Percentiles rank a stretch among this genome's conserved stretches.
Evolutionary conservation across 208 protist species (phyloP).

Genomic region (Polymyxa betae): DNA sequence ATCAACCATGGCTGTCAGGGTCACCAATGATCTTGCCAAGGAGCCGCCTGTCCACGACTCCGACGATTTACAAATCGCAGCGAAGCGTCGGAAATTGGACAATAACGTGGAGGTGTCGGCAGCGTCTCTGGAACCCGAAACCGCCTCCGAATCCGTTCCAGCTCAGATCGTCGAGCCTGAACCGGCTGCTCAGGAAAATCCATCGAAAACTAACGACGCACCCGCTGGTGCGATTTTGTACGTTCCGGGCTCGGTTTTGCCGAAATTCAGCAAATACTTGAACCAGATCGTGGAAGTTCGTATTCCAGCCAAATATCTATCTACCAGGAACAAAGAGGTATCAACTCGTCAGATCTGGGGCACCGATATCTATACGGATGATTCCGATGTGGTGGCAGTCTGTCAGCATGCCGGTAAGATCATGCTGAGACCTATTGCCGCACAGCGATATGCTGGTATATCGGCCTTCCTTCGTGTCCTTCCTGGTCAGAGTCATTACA

Average conservation of each 20-base stretch:
- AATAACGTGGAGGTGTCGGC: no score
- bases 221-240: neutral
- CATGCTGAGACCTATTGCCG: conserved; percentile 14
- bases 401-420: conserved; percentile 35
- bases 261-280: conserved; percentile 5
- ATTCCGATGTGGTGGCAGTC: conserved; percentile 63
- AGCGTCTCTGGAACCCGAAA: no score
- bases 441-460: neutral
- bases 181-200: neutral
- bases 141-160: no score
- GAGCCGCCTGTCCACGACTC: no score
- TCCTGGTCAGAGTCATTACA: neutral
- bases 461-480: neutral
- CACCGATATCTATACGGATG: conserved; percentile 65
- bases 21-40: no score
- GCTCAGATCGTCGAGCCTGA: no score
- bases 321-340: conserved; percentile 55
- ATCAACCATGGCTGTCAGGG: no score
- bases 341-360: conserved; percentile 64
- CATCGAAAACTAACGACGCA: neutral
- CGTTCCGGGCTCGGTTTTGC: conserved; percentile 3
- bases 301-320: conserved; percentile 56
- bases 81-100: no score
- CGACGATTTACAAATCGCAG: no score
- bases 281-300: conserved; percentile 57